Base-by-base conservation (phyloP, 2,329 filamentous ascomycete genomes). In the Cladophialophora exuberans region DNA sequence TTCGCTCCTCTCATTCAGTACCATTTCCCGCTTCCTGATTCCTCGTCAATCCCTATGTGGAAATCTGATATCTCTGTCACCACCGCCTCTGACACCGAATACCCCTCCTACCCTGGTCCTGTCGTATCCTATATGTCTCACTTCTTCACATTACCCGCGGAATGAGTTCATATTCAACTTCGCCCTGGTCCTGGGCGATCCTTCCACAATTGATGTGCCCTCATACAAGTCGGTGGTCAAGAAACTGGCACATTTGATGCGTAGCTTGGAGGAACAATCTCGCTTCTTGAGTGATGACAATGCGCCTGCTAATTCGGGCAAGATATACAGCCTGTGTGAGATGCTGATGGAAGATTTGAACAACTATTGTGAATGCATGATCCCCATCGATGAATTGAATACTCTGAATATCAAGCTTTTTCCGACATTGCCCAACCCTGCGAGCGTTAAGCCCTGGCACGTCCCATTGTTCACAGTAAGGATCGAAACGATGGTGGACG, bases 121-220 rank as follows among this genome's bases (percentile, higher is more conserved):
- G 28, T 90, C 92, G 13, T 90, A 91, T 66, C 94, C 94, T 0
- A 87, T 97, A 49, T 93, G 90, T 69, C 90, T 97, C 68, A 84
- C 87, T 47, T 83, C 91, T 61, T 82, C 85, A 52, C 87, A 87
- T 64, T 96, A 97, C 68, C 84, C 88, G 67, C 87, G 94, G 55
- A 96, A 96, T 73, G 90, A 96, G 72, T 97, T 97, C 78, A 96
- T 97, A 69, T 99, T 97, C 83, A 97, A 97, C 72, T 96, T 97
- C 69, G 91, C 90, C 56, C 79, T 97, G 39, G 87, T 96, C 23
- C 79, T 96, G 45, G 83, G 88, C 46, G 77, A 81, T 11, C 70
- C 69, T 3, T 47, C 56, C 13, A 59, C 56, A 4, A 57, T 59
- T 26, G 89, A 95, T 67, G 88, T 88, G 69, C 83, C 83, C 44